Base-by-base conservation (phyloP, 73 alveolate genomes). In the Symbiodinium pilosum region DNA sequence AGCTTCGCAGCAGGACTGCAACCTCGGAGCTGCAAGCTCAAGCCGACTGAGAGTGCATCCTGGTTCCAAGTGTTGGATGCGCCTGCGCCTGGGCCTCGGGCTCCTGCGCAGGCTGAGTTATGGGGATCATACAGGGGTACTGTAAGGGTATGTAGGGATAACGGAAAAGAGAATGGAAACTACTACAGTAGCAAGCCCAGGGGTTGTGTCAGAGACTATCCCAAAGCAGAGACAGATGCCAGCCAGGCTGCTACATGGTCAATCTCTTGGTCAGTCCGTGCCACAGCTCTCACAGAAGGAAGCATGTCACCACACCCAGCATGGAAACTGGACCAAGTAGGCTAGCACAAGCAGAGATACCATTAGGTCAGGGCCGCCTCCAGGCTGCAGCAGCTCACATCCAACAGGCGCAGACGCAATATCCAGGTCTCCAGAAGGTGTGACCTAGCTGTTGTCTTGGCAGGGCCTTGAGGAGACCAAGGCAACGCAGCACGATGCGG, bases 291-390 rank as follows among this genome's bases (percentile, higher is more conserved):
- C 28, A 9, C 4, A 34, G 11, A 11, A 34, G 84, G 28, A 69
- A 69, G 84, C 40, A n/a, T n/a, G n/a, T n/a, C n/a, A n/a, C n/a
- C n/a, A n/a, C n/a, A n/a, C n/a, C 84, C 16, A 16, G 32, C 39
- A 68, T 30, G 40, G 40, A 69, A 21, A 14, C 59, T 14, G 6
- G 21, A 47, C 21, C 59, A 47, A 47, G 59, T 14, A 14, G 59
- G 59, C 59, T 47, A n/a, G n/a, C n/a, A n/a, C n/a, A n/a, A n/a
- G n/a, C n/a, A n/a, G n/a, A n/a, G n/a, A n/a, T n/a, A n/a, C n/a
- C n/a, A n/a, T n/a, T 3, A 91, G 97, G 97, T 68, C 97, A 91
- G 81, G 97, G 97, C n/a, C 87, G 97, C 4, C 51, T 91, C 89
- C 34, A 68, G 54, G 97, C 97, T 20, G 97, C 97, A 3, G 81